These are phyloP conservation scores for Umbelopsis sp. DNA, from an alignment of 192 early-diverging fungal species.

Conservation along the genomic window DNA sequence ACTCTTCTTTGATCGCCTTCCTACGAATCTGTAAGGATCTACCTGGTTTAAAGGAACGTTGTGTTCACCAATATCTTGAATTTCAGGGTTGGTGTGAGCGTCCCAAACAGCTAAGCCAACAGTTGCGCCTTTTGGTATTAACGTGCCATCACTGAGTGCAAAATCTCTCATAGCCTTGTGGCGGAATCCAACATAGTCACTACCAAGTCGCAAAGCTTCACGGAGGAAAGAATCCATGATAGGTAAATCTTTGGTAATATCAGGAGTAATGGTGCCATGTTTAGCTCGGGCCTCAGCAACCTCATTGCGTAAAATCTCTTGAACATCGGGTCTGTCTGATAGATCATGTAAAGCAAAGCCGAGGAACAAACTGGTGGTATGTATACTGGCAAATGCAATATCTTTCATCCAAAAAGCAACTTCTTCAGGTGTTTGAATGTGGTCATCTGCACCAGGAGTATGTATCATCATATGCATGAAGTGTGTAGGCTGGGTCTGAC, in stretches of 20 bases:
- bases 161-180: conserved; percentile 23
- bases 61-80: neutral
- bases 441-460: conserved; percentile 18
- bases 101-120: conserved; percentile 17
- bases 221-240: conserved; percentile 31
- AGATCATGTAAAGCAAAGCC: conserved; percentile 29
- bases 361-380: conserved; percentile 26
- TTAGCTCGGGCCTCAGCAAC: neutral
- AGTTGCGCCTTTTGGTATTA: conserved; percentile 22
- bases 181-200: conserved; percentile 25
- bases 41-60: conserved; percentile 17
- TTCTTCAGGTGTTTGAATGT: conserved; percentile 10
- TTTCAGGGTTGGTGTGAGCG: neutral
- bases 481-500: neutral
- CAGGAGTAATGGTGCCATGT: neutral
- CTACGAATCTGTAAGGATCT: conserved; percentile 27
- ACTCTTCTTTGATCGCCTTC: conserved; percentile 12
- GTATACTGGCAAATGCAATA: conserved; percentile 33
- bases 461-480: conserved; percentile 25
- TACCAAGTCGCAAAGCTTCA: conserved; percentile 19
- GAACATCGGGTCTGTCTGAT: conserved; percentile 25
- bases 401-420: conserved; percentile 26
- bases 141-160: neutral
- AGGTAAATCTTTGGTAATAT: conserved; percentile 1
- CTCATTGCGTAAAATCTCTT: conserved; percentile 18